Percentiles rank a stretch among this genome's conserved stretches.
phyloP scores from a whole-genome alignment of 352 stramenopile species.

The Pythium monospermum region DNA sequence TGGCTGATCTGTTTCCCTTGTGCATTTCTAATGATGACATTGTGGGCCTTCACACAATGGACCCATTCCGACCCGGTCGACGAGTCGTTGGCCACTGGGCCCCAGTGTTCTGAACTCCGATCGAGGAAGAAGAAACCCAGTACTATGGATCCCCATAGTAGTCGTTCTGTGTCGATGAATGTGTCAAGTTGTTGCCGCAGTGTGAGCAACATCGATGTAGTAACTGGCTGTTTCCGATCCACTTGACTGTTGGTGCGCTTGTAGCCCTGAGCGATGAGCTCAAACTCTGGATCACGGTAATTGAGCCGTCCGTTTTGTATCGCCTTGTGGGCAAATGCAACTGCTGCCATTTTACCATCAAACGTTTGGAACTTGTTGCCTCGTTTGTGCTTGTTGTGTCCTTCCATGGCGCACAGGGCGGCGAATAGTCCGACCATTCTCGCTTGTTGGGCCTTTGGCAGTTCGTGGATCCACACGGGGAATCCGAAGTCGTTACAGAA shows the following conservation, averaged over 20 bases:
- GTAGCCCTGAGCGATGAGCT: constrained; percentile 26
- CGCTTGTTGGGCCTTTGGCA: constrained; percentile 18
- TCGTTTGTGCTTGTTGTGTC: constrained; percentile 18
- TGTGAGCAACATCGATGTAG: constrained; percentile 25
- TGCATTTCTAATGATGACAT: constrained; percentile 7
- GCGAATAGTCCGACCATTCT: constrained; percentile 19
- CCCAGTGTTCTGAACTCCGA: constrained; percentile 22
- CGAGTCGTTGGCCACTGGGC: not conserved
- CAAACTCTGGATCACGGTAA: constrained; percentile 29
- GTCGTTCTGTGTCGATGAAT: not conserved
- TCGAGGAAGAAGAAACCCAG: constrained; percentile 24
- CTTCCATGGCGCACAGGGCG: constrained; percentile 12
- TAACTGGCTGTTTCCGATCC: constrained; percentile 30
- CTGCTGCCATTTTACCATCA: constrained; percentile 22
- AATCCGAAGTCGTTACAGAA: constrained; percentile 15
- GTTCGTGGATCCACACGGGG: constrained; percentile 21
- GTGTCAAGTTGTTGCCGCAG: constrained; percentile 3
- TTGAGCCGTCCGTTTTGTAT: constrained; percentile 21
- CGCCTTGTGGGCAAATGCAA: constrained; percentile 18
- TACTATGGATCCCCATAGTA: constrained; percentile 21
- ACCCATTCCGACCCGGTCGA: constrained; percentile 2
- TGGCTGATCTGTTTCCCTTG: not conserved
- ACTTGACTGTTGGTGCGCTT: constrained; percentile 21
- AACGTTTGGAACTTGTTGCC: constrained; percentile 28
- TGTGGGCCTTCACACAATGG: constrained; percentile 13